phyloP scores from a whole-genome alignment of 2,329 filamentous ascomycete genomes.

The Monilinia fructicola region DNA sequence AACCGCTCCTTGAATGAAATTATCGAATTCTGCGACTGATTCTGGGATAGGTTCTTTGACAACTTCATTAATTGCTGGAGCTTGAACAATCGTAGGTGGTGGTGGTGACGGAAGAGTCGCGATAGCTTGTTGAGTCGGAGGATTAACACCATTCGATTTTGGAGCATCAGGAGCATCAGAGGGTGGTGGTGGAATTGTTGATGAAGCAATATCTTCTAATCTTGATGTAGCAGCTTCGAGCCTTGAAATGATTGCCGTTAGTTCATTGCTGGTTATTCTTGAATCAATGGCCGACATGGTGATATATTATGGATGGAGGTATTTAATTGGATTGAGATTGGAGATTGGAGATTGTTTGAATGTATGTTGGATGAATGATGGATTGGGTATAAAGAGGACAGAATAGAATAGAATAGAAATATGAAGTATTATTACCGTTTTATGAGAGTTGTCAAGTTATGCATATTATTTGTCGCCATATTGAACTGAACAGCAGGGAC shows the following conservation, averaged over 20 bases:
- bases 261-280: conserved; percentile 33
- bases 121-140: conserved; percentile 32
- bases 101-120: conserved; percentile 25
- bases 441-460: conserved; percentile 95
- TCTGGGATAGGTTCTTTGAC: conserved; percentile 62
- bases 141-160: conserved; percentile 46
- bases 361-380: no score
- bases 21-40: conserved; percentile 85
- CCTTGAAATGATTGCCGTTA: conserved; percentile 53
- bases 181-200: conserved; percentile 60
- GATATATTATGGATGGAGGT: conserved; percentile 15
- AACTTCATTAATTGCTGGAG: conserved; percentile 33
- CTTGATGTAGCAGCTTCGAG: conserved; percentile 96
- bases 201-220: conserved; percentile 91
- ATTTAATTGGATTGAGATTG: neutral
- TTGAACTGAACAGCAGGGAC: conserved; percentile 28
- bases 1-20: conserved; percentile 70
- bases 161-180: conserved; percentile 41
- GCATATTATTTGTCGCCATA: conserved; percentile 83
- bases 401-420: conserved; percentile 18
- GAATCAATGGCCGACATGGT: conserved; percentile 35
- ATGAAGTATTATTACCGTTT: conserved; percentile 70
- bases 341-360: neutral
- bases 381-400: conserved; percentile 14
- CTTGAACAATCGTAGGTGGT: neutral